Base-by-base conservation (phyloP, 2,329 filamentous ascomycete genomes). In the Arthrobotrys sphaeroides region DNA sequence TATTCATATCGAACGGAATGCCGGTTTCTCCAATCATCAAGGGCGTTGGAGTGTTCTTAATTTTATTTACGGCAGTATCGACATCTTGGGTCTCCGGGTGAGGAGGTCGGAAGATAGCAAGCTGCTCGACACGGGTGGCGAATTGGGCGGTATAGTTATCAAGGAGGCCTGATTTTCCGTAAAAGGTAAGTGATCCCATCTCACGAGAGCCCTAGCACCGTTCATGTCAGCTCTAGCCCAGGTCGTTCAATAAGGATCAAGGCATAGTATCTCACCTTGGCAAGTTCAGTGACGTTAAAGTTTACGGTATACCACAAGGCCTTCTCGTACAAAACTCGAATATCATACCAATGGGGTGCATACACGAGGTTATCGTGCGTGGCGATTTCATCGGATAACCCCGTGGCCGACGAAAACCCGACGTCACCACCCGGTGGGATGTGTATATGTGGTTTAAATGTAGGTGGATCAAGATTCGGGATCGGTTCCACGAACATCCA, bases 271-370 rank as follows among this genome's bases (percentile, higher is more conserved):
- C 2, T 12, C 47, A 65, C 26, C 68, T 77, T 74, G n/a, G 79
- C 79, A n/a, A 84, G 80, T 2, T 82, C 83, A 4, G 81, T 81
- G 9, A 84, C 80, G 2, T 83, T 79, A 60, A 84, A 84, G 79
- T 82, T 82, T 51, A 83, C 82, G 18, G 83, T 77, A 0, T 79
- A 79, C 69, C 83, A 81, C 0, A 84, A 80, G 0, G 82, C 82
- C 43, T 84, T 83, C n/a, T 84, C 83, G 13, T 84, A 84, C 0
- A 84, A 70, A 0, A 83, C 83, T 36, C 84, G 83, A 16, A 84
- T 80, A 42, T 84, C 83, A 69, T 84, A 84, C 70, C 84, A 84
- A 70, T 84, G 83, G 3, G 83, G 83, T 0, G 83, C 82, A 53
- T 83, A 84, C 10, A 84, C 82, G n/a, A 84, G 75, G 18, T 75